phyloP scores from a whole-genome alignment of 768 basidiomycete genomes.

The Leccinum broughii region DNA sequence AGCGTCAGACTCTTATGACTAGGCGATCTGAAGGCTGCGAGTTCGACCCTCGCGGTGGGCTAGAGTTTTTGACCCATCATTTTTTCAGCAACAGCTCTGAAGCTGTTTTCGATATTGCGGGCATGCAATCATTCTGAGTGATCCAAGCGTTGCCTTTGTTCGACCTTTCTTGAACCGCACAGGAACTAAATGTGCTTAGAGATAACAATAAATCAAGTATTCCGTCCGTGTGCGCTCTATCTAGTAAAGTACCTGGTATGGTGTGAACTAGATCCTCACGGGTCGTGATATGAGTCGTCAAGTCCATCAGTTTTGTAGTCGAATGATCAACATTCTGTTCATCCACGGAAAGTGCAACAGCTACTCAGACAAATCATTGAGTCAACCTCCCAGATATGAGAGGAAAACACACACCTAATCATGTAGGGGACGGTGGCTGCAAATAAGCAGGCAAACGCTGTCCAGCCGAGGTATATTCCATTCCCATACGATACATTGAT shows the following conservation, averaged over 20 bases:
- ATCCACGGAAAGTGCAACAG: slow-evolving; percentile 81
- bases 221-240: slow-evolving; percentile 16
- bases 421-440: slow-evolving; percentile 73
- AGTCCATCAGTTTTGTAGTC: slow-evolving; percentile 12
- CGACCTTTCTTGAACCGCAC: not conserved
- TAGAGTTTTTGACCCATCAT: slow-evolving; percentile 25
- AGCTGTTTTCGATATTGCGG: not conserved
- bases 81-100: not conserved
- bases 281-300: slow-evolving; percentile 18
- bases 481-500: slow-evolving; percentile 62
- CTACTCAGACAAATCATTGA: slow-evolving; percentile 37
- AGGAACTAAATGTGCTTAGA: not conserved
- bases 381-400: not conserved
- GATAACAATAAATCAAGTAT: slow-evolving; percentile 27
- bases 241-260: slow-evolving; percentile 7
- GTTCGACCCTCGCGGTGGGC: slow-evolving; percentile 67
- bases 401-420: slow-evolving; percentile 57
- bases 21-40: slow-evolving; percentile 60
- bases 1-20: slow-evolving; percentile 62
- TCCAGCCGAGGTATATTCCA: slow-evolving; percentile 72
- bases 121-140: too few species aligned
- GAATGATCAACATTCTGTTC: slow-evolving; percentile 33
- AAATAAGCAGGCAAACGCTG: slow-evolving; percentile 65
- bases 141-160: too few species aligned
- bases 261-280: slow-evolving; percentile 4